phyloP scores from a whole-genome alignment of 2,329 filamentous ascomycete species.

The Alternaria sp. region DNA sequence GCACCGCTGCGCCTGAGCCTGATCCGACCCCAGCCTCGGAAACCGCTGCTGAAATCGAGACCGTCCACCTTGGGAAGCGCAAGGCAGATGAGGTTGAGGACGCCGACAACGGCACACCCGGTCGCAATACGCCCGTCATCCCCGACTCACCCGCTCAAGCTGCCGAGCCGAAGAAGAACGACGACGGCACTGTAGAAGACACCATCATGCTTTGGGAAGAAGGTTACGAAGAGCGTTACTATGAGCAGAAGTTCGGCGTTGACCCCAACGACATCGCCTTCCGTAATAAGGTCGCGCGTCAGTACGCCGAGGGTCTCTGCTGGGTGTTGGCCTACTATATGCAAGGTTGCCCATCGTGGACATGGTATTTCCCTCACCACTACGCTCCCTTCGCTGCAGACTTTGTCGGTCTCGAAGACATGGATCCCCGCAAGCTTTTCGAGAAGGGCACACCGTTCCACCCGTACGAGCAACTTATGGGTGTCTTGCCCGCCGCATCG shows the following conservation, averaged over 20 bases:
- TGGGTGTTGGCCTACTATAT: constrained; percentile 99
- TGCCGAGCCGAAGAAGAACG: constrained; percentile 36
- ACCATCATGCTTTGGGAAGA: constrained; percentile 92
- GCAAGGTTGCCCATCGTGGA: constrained; percentile 97
- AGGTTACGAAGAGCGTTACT: constrained; percentile 94
- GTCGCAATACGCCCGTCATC: constrained; percentile 62
- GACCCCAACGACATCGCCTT: constrained; percentile 82
- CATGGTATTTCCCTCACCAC: constrained; percentile 98
- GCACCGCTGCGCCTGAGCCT: constrained; percentile 31
- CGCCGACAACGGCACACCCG: constrained; percentile 64
- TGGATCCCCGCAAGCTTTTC: constrained; percentile 73
- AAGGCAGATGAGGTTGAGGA: constrained; percentile 75
- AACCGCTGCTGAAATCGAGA: constrained; percentile 42
- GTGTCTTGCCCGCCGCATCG: constrained; percentile 90
- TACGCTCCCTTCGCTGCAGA: constrained; percentile 97
- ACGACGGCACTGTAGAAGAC: constrained; percentile 73
- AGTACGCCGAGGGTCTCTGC: constrained; percentile 92
- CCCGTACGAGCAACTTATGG: constrained; percentile 98
- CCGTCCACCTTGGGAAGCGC: constrained; percentile 71
- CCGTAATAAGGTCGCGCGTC: constrained; percentile 82
- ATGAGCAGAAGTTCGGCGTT: constrained; percentile 93
- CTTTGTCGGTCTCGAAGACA: constrained; percentile 81
- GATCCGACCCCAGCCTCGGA: constrained; percentile 26
- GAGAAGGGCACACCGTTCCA: constrained; percentile 83
- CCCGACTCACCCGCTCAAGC: constrained; percentile 56